Percentiles rank a stretch among this genome's conserved stretches.
phyloP scores from a whole-genome alignment of 352 stramenopile genomes.

The Pythium folliculosum region DNA sequence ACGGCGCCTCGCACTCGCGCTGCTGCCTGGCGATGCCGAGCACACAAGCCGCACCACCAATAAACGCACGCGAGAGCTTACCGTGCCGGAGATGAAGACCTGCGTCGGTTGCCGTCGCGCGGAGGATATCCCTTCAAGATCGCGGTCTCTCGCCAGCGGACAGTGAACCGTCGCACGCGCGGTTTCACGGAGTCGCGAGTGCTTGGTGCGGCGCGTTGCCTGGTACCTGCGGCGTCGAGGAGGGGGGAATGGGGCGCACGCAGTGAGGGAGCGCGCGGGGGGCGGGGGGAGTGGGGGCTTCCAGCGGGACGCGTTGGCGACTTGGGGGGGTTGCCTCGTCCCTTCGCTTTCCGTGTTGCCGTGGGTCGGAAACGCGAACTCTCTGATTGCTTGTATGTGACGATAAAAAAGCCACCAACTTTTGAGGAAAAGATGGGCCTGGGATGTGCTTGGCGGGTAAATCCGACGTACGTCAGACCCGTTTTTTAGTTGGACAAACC shows the following conservation, averaged over 20 bases:
- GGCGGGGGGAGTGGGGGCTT: neutral
- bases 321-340: neutral
- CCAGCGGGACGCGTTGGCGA: neutral
- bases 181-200: neutral
- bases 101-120: neutral
- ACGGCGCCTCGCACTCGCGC: slow-evolving; percentile 8
- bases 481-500: neutral
- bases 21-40: neutral
- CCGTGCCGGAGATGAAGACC: neutral
- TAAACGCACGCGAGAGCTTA: neutral
- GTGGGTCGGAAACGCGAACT: neutral
- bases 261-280: neutral
- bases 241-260: neutral
- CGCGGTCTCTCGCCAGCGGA: neutral
- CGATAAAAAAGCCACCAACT: slow-evolving; percentile 30
- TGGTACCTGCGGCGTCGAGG: neutral
- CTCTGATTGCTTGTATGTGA: slow-evolving; percentile 22
- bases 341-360: slow-evolving; percentile 14
- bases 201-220: neutral
- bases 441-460: neutral
- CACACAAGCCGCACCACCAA: neutral
- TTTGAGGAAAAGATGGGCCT: slow-evolving; percentile 16
- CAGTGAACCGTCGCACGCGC: slow-evolving; percentile 12
- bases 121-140: slow-evolving; percentile 1
- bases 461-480: neutral